Conservation (phyloP, 306 rosid species). For the Coriaria nepalensis region DNA sequence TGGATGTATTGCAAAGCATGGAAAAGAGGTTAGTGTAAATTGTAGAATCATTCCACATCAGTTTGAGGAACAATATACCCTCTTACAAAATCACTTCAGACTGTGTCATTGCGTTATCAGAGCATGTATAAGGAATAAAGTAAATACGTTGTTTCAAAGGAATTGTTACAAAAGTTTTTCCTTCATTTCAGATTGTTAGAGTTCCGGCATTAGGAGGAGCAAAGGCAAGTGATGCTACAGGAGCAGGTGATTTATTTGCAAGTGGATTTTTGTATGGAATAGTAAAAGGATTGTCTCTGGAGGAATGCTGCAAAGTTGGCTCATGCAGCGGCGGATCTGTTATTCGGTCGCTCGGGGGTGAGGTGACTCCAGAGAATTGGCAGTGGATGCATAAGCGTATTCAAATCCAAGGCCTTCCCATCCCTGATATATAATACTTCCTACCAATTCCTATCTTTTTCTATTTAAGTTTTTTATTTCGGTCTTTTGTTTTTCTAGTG, state of each 20-base stretch:
- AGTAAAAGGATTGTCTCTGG: constrained; percentile 63
- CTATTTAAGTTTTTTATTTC: no score
- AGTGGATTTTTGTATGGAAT: constrained; percentile 89
- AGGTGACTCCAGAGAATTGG: constrained; percentile 67
- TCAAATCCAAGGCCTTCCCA: constrained; percentile 62
- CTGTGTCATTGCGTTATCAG: not conserved
- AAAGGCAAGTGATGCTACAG: constrained; percentile 75
- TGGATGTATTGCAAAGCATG: constrained; percentile 91
- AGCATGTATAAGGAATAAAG: not conserved
- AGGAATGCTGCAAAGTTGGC: constrained; percentile 86
- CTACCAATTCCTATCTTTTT: no score
- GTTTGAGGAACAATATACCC: not conserved
- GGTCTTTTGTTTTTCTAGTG: no score
- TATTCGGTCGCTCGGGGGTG: constrained; percentile 79
- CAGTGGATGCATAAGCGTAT: constrained; percentile 91
- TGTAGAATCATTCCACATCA: not conserved
- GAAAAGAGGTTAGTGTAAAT: constrained; percentile 54
- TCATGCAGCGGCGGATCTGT: constrained; percentile 93
- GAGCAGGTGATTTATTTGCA: constrained; percentile 97
- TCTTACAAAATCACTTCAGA: not conserved
- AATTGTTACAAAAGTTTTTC: not conserved
- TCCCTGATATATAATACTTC: no score
- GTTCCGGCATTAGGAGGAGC: constrained; percentile 71
- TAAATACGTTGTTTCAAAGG: not conserved
- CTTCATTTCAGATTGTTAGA: constrained; percentile 34